Conservation (phyloP, 768 basidiomycete genomes). For the Boletellus ananas region DNA sequence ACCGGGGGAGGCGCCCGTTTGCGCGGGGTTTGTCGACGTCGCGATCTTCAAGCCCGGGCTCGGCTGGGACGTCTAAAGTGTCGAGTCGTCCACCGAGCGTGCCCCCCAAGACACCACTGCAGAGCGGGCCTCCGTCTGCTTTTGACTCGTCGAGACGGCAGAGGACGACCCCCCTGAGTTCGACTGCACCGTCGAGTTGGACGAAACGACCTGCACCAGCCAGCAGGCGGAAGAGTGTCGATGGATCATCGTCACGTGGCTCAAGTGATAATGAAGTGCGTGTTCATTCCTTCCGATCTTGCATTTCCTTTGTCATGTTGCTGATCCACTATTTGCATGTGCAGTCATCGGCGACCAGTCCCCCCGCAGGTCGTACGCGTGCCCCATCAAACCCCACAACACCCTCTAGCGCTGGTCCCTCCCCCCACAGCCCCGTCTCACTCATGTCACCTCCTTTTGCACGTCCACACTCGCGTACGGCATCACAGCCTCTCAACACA, state of each 20-base stretch:
- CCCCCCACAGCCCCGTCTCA: slow-evolving; percentile 39
- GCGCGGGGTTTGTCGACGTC: slow-evolving; percentile 30
- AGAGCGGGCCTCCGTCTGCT: slow-evolving; percentile 45
- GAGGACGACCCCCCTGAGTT: slow-evolving; percentile 60
- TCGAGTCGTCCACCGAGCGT: slow-evolving; percentile 53
- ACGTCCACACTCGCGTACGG: slow-evolving; percentile 65
- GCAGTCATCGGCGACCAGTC: slow-evolving; percentile 37
- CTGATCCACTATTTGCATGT: slow-evolving; percentile 6
- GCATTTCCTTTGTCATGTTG: neutral
- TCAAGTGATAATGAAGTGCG: slow-evolving; percentile 74
- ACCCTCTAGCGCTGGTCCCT: slow-evolving; percentile 32
- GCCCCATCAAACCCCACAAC: slow-evolving; percentile 69
- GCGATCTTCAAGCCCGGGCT: slow-evolving; percentile 59
- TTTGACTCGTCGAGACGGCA: slow-evolving; percentile 71
- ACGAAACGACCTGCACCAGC: slow-evolving; percentile 64
- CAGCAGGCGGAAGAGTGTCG: slow-evolving; percentile 67
- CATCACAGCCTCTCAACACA: slow-evolving; percentile 43
- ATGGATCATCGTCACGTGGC: slow-evolving; percentile 44
- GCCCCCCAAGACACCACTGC: slow-evolving; percentile 50
- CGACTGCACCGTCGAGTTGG: slow-evolving; percentile 73
- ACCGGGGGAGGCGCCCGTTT: slow-evolving; percentile 37
- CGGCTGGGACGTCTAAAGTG: slow-evolving; percentile 40
- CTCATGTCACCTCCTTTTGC: slow-evolving; percentile 45
- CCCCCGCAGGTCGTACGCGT: slow-evolving; percentile 48
- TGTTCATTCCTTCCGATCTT: neutral